Conservation (phyloP, 1,284 basidiomycete species). For the Phlebopus sp. region DNA sequence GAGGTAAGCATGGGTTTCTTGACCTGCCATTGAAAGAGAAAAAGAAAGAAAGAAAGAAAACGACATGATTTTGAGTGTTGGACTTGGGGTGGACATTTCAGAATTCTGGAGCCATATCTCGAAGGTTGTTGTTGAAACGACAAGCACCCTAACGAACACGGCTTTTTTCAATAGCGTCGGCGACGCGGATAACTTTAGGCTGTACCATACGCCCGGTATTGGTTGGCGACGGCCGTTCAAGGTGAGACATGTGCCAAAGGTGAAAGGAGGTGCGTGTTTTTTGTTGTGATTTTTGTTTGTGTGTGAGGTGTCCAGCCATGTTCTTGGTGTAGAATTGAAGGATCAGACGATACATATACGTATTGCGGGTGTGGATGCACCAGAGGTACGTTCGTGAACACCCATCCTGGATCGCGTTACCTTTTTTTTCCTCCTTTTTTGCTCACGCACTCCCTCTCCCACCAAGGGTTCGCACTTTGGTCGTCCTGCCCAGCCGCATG, state of each 20-base stretch:
- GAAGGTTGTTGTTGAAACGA: too few relatives aligned
- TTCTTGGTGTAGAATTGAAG: conserved; percentile 52
- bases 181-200: conserved; percentile 75
- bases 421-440: too few relatives aligned
- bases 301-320: conserved; percentile 5
- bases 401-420: too few relatives aligned
- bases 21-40: background rate
- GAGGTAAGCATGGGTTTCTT: conserved; percentile 43
- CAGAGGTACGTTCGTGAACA: conserved; percentile 56
- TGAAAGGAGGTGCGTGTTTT: conserved; percentile 51
- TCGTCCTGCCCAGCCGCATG: conserved; percentile 68
- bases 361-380: conserved; percentile 86
- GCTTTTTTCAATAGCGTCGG: conserved; percentile 62
- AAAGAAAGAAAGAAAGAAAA: background rate
- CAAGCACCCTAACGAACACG: too few relatives aligned
- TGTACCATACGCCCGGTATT: conserved; percentile 81
- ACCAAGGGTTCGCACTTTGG: conserved; percentile 80
- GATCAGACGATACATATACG: conserved; percentile 81
- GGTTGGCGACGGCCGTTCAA: conserved; percentile 74
- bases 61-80: too few relatives aligned
- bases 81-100: too few relatives aligned
- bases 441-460: too few relatives aligned
- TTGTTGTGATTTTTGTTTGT: background rate
- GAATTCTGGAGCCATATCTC: too few relatives aligned
- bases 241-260: conserved; percentile 59